phyloP scores from a whole-genome alignment of 202 grass and related monocot genomes.

The Setaria italica region DNA sequence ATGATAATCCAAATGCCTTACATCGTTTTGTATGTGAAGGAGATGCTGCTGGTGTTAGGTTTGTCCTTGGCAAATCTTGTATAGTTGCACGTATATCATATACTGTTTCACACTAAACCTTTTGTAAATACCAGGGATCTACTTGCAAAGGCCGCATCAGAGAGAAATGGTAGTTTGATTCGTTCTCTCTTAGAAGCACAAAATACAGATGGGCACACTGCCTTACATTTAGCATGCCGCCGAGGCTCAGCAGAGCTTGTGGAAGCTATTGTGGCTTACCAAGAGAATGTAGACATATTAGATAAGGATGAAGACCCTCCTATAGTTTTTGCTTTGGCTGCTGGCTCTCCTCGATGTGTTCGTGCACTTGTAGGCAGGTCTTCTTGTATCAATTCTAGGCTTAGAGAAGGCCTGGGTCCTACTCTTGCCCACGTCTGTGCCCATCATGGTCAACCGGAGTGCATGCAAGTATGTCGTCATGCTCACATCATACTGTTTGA shows the following conservation, averaged over 20 bases:
- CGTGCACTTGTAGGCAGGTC: slow-evolving; percentile 76
- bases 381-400: slow-evolving; percentile 74
- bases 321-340: slow-evolving; percentile 93
- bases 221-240: slow-evolving; percentile 88
- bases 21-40: slow-evolving; percentile 94
- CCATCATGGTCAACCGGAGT: slow-evolving; percentile 96
- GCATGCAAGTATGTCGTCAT: slow-evolving; percentile 74
- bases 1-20: slow-evolving; percentile 84
- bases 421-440: slow-evolving; percentile 94
- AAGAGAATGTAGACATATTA: slow-evolving; percentile 93
- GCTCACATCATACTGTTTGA: slow-evolving; percentile 24
- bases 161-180: slow-evolving; percentile 65
- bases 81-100: slow-evolving; percentile 14
- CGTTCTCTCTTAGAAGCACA: slow-evolving; percentile 85
- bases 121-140: slow-evolving; percentile 69
- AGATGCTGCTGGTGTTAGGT: slow-evolving; percentile 76
- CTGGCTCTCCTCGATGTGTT: slow-evolving; percentile 90
- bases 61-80: slow-evolving; percentile 38
- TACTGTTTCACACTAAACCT: slow-evolving; percentile 30
- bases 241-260: slow-evolving; percentile 87
- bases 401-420: slow-evolving; percentile 84
- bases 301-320: slow-evolving; percentile 91
- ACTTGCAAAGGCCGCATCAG: slow-evolving; percentile 72
- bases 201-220: slow-evolving; percentile 86
- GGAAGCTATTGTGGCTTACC: slow-evolving; percentile 86